Conservation (phyloP, 257 asterid genomes). For the Ballota nigra region DNA sequence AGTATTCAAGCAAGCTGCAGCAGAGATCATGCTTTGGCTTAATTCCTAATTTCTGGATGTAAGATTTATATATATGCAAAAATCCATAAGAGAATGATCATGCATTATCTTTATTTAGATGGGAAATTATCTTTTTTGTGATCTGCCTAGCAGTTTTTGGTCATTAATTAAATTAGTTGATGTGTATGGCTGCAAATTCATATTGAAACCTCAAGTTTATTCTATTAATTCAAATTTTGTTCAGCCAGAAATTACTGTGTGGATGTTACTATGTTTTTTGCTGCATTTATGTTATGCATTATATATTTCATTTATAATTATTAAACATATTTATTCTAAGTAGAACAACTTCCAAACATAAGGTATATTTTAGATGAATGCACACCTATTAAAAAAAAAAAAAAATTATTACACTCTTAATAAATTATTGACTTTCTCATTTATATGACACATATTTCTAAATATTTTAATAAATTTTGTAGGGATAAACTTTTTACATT, state of each 20-base stretch:
- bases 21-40: constrained; percentile 48
- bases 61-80: background rate
- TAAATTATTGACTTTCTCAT: too few species aligned
- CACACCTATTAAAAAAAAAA: too few species aligned
- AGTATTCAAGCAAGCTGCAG: constrained; percentile 53
- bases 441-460: too few species aligned
- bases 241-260: background rate
- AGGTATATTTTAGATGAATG: too few species aligned
- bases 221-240: background rate
- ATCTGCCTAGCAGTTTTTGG: background rate
- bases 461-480: too few species aligned
- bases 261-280: background rate
- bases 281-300: background rate
- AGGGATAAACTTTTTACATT: too few species aligned
- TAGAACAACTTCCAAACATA: background rate
- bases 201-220: background rate
- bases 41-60: constrained; percentile 19
- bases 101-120: background rate
- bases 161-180: background rate
- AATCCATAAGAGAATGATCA: background rate
- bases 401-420: too few species aligned
- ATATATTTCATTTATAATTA: background rate
- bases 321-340: background rate
- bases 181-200: background rate
- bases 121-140: background rate